Evolutionary conservation across 2,329 filamentous ascomycete species (phyloP).

Genomic region (Fusarium drepaniforme): DNA sequence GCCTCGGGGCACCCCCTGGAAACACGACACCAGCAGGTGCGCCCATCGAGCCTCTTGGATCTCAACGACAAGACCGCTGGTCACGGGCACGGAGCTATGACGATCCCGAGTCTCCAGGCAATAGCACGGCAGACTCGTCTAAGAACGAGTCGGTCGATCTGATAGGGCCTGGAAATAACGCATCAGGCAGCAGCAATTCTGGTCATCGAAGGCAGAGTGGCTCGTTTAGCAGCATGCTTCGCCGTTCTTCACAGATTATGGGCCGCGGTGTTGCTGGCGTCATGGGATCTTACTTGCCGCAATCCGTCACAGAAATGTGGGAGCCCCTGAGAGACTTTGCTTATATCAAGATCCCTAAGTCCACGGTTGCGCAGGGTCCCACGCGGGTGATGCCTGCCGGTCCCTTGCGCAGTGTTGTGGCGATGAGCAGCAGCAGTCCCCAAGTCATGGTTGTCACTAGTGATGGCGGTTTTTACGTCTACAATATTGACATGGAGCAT

Average conservation of each 20-base stretch:
- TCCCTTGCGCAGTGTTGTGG: constrained; percentile 89
- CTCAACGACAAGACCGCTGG: constrained; percentile 64
- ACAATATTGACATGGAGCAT: constrained; percentile 93
- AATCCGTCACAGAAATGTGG: constrained; percentile 97
- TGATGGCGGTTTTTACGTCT: constrained; percentile 95
- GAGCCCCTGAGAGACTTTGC: constrained; percentile 95
- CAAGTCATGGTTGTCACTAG: constrained; percentile 99
- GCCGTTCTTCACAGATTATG: constrained; percentile 95
- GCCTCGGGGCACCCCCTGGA: constrained; percentile 69
- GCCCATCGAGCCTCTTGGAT: constrained; percentile 54
- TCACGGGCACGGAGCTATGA: constrained; percentile 66
- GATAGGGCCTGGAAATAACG: constrained; percentile 41
- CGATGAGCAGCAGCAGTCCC: constrained; percentile 93
- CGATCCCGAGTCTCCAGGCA: constrained; percentile 51
- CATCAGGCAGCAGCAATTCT: constrained; percentile 42
- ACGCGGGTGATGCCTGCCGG: constrained; percentile 47
- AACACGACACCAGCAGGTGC: constrained; percentile 51
- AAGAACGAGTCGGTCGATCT: constrained; percentile 61
- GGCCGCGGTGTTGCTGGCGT: constrained; percentile 89
- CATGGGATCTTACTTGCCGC: constrained; percentile 91
- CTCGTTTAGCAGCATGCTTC: constrained; percentile 88
- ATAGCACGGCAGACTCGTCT: constrained; percentile 66
- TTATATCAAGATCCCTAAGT: constrained; percentile 90
- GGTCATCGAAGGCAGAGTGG: constrained; percentile 70
- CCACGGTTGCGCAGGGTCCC: constrained; percentile 39